Percentiles rank a stretch among this genome's conserved stretches.
Conservation (phyloP, 73 alveolate species). For the Paramecium primaurelia region DNA sequence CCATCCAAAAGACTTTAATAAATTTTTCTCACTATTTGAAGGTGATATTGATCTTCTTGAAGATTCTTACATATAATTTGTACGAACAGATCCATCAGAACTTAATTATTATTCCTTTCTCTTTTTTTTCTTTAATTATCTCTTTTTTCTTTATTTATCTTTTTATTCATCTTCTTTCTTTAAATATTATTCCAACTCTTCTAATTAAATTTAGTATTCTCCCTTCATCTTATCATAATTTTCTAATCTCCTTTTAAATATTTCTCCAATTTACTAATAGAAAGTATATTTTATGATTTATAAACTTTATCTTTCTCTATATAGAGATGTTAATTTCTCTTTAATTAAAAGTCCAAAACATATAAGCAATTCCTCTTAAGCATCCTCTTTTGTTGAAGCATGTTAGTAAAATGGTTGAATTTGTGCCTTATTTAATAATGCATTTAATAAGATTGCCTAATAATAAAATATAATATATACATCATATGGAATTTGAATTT, state of each 20-base stretch:
- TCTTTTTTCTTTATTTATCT: background rate
- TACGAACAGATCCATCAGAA: background rate
- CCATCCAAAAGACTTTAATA: background rate
- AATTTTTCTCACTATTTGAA: background rate
- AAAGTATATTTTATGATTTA: background rate
- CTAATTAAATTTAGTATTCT: background rate
- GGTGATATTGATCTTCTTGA: background rate
- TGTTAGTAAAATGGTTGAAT: constrained; percentile 19
- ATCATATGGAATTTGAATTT: background rate
- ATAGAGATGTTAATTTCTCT: background rate
- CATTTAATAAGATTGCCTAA: background rate
- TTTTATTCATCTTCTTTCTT: background rate
- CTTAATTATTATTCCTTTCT: background rate
- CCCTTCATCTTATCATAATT: background rate
- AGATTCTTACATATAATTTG: background rate
- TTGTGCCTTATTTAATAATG: background rate
- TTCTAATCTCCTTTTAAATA: background rate
- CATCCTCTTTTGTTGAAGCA: constrained; percentile 37
- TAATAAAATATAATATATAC: background rate
- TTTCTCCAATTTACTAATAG: background rate
- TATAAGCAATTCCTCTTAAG: constrained; percentile 6
- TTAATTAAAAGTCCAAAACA: background rate
- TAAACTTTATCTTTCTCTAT: background rate
- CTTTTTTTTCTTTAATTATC: background rate
- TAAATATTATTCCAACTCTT: background rate